Evolutionary conservation across 164 flowering plant species (phyloP).

Genomic region (Macadamia tetraphylla): DNA sequence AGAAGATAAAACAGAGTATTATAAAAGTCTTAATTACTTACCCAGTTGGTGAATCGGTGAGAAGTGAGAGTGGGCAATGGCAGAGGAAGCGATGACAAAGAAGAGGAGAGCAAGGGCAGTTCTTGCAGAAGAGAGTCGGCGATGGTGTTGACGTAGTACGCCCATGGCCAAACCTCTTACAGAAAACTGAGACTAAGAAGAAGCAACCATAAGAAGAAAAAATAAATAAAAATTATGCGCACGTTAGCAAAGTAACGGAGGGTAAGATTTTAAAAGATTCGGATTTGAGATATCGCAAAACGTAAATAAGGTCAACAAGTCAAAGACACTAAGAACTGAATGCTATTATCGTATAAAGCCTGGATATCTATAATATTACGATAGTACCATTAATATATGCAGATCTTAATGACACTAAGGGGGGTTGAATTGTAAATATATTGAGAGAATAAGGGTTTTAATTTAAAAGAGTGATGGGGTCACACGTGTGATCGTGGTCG

Average conservation of each 20-base stretch:
- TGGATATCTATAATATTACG: background rate
- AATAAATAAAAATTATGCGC: slow-evolving; percentile 10
- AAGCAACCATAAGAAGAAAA: no score
- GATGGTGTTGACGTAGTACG: slow-evolving; percentile 25
- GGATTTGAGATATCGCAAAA: background rate
- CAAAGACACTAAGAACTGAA: slow-evolving; percentile 21
- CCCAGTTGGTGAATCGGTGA: slow-evolving; percentile 23
- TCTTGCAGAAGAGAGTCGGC: background rate
- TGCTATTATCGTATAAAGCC: background rate
- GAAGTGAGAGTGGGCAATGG: background rate
- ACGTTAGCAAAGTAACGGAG: slow-evolving; percentile 10
- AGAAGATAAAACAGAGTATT: background rate
- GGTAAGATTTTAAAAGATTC: background rate
- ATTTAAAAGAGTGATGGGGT: background rate
- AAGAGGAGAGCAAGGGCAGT: slow-evolving; percentile 33
- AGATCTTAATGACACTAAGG: background rate
- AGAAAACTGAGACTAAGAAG: no score
- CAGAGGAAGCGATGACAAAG: slow-evolving; percentile 25
- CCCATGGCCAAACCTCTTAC: slow-evolving; percentile 26
- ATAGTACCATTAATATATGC: background rate
- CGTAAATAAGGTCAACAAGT: no score
- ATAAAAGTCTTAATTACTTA: slow-evolving; percentile 9
- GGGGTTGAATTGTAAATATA: slow-evolving; percentile 1
- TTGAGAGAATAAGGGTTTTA: slow-evolving; percentile 1
- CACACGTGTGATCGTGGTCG: slow-evolving; percentile 25